Base-by-base conservation (phyloP, 257 asterid species). In the Nyctanthes arbortristis region DNA sequence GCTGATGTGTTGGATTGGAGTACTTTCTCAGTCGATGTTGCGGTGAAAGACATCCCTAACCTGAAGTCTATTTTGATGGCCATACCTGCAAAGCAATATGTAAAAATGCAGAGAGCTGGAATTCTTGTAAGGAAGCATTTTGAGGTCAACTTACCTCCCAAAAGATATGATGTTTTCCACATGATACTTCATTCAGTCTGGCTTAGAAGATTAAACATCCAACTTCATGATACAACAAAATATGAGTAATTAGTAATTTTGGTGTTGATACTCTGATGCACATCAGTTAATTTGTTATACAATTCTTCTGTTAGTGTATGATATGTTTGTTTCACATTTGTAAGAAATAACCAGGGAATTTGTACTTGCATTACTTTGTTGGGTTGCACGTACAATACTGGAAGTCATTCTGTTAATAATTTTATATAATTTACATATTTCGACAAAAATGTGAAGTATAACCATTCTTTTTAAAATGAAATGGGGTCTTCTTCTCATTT, bases 111-210 rank as follows among this genome's bases (percentile, higher is more conserved):
- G 65, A 58, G 25, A 65, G 74, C 10, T 20, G 88, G 88, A 4
- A 24, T 80, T 37, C 65, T 30, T 18, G 88, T 81, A 31, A 77
- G 88, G 68, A 71, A 71, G 24, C 88, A 83, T 77, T 85, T 85
- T 8, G 85, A 85, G 72, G 88, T 85, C 16, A 81, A 85, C 71
- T 77, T 83, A 16, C 88, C 88, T 14, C 91, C 87, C 0, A 83
- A 73, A 30, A 49, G 87, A 29, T 83, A 65, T 5, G 92, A 84
- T 64, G 86, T 86, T 4, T 86, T 86, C 22, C 89, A 84, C 55
- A 84, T 86, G 92, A 75, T 81, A 35, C 87, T 86, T 20, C 87
- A 86, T 35, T 84, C 89, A n/a, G 68, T 81, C 56, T 86, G 92
- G 89, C 87, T 86, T 1, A 77, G 92, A 56, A 75, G 92, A 54